Percentiles rank a stretch among this genome's conserved stretches.
phyloP scores from a whole-genome alignment of 1,139 yeast genomes.

The Yamadazyma atlantica region DNA sequence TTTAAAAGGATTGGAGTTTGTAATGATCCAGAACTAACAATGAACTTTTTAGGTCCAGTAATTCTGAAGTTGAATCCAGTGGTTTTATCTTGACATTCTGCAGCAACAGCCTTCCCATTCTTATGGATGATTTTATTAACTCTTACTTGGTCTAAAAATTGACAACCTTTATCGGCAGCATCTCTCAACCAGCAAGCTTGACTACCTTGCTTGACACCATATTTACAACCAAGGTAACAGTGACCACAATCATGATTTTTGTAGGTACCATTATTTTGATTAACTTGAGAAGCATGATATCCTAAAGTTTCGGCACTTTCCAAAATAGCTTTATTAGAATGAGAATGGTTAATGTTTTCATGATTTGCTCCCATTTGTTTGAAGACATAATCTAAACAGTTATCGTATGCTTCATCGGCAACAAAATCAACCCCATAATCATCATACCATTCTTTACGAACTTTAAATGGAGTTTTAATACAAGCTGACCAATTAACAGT shows the following conservation, averaged over 20 bases:
- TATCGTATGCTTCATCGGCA: conserved; percentile 43
- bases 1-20: conserved; percentile 52
- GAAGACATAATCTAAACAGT: conserved; percentile 49
- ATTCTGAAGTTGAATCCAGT: conserved; percentile 36
- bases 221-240: conserved; percentile 54
- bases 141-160: conserved; percentile 48
- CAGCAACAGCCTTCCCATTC: conserved; percentile 47
- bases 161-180: conserved; percentile 49
- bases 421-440: conserved; percentile 51
- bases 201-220: conserved; percentile 57
- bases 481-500: conserved; percentile 67
- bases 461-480: conserved; percentile 51
- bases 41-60: conserved; percentile 46
- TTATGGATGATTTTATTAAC: conserved; percentile 42
- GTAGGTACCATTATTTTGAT: conserved; percentile 54
- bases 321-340: conserved; percentile 45
- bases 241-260: conserved; percentile 48
- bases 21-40: conserved; percentile 52
- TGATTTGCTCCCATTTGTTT: conserved; percentile 51
- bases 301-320: conserved; percentile 52
- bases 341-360: conserved; percentile 45
- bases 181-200: conserved; percentile 52
- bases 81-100: conserved; percentile 31
- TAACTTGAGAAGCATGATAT: conserved; percentile 39
- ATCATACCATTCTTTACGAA: conserved; percentile 57